A percentile compares a stretch with the other conserved stretches of the same genome.
These are phyloP conservation scores for Naganishia onofrii DNA, from an alignment of 768 basidiomycete genomes.

Conservation along the genomic window DNA sequence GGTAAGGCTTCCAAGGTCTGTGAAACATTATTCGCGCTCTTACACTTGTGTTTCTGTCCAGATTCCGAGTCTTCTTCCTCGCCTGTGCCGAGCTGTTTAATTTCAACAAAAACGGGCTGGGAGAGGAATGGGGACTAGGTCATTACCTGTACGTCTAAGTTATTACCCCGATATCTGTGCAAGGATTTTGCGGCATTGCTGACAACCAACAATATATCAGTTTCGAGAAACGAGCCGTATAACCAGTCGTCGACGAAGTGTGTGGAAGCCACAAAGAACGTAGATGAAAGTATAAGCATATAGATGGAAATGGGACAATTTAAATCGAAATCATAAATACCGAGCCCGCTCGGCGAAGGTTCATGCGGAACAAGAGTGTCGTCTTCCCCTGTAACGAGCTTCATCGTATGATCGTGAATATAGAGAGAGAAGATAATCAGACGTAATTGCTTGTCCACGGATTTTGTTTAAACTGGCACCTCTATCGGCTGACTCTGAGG, in stretches of 20 bases:
- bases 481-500: too few species aligned
- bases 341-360: too few species aligned
- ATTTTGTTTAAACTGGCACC: too few species aligned
- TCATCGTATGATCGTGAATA: too few species aligned
- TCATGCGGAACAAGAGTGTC: too few species aligned
- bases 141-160: constrained; percentile 35
- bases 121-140: constrained; percentile 61
- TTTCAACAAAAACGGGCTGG: constrained; percentile 56
- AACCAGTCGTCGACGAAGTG: not conserved
- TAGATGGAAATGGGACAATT: too few species aligned
- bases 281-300: not conserved
- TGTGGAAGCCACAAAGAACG: not conserved
- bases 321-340: too few species aligned
- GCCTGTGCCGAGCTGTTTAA: constrained; percentile 68
- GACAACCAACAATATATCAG: not conserved
- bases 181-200: not conserved
- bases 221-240: constrained; percentile 6
- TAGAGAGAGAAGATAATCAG: too few species aligned
- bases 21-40: not conserved
- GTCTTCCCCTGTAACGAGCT: too few species aligned
- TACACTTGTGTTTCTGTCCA: constrained; percentile 34
- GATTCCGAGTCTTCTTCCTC: constrained; percentile 70
- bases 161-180: not conserved
- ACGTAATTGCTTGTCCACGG: too few species aligned
- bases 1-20: constrained; percentile 46